Evolutionary conservation across 495 filamentous ascomycete species (phyloP).

Genomic region (Corynascus novoguineensis): DNA sequence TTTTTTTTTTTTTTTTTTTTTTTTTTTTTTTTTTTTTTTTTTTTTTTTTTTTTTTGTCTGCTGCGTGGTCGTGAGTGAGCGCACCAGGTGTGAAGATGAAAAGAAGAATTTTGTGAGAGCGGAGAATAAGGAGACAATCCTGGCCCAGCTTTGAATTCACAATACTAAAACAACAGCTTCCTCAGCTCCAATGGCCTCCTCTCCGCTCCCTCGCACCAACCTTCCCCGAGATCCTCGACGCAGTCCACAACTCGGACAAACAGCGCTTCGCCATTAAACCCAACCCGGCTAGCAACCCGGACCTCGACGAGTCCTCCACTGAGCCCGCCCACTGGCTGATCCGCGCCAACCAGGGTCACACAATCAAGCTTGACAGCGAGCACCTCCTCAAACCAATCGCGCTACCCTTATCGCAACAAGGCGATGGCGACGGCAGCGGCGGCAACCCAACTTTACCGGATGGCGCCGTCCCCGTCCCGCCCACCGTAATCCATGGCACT

Average conservation of each 20-base stretch:
- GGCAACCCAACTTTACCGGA: neutral
- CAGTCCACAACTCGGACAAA: slow-evolving; percentile 76
- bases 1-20: no score
- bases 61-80: no score
- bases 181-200: slow-evolving; percentile 66
- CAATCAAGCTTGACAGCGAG: slow-evolving; percentile 61
- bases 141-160: no score
- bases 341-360: slow-evolving; percentile 91
- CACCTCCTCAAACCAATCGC: slow-evolving; percentile 63
- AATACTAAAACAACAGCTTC: slow-evolving; percentile 6
- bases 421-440: slow-evolving; percentile 33
- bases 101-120: no score
- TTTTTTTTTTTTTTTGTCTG: no score
- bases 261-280: slow-evolving; percentile 71
- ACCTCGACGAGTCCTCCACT: slow-evolving; percentile 29
- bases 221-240: slow-evolving; percentile 63
- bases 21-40: no score
- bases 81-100: no score
- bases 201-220: slow-evolving; percentile 64
- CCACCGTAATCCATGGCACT: slow-evolving; percentile 77
- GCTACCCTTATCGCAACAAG: no score
- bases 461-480: slow-evolving; percentile 43
- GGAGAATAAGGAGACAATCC: no score
- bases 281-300: slow-evolving; percentile 32
- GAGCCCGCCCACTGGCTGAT: slow-evolving; percentile 71